Base-by-base conservation (phyloP, 2,329 filamentous ascomycete genomes). In the Davidsoniella australis region DNA sequence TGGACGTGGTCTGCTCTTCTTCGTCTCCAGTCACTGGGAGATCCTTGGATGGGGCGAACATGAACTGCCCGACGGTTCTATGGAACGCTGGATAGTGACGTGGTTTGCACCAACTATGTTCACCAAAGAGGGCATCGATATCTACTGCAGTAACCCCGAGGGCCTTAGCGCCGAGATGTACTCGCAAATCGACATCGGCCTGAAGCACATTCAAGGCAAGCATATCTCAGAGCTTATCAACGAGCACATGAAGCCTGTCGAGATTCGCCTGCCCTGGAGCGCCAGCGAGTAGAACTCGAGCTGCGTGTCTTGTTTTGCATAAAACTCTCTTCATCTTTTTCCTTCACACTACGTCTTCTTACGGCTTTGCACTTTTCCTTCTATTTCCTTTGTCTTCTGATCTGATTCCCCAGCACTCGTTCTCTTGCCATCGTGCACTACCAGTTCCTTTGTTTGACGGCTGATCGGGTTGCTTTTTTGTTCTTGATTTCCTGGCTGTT, bases 41-140 rank as follows among this genome's bases (percentile, higher is more conserved):
- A 66, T 91, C 2, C 63, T 93, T 16, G 85, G 81, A 2, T 88
- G 76, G 70, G 85, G 85, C 4, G 73, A 80, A 59, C 60, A 62
- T 18, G 57, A 59, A 33, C 56, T 63, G 18, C 60, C 64, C 12
- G 67, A 61, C 29, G 64, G 64, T 1, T 60, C 58, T 7, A 61
- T 57, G 44, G 73, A 77, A 62, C 70, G 72, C 56, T 94, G 84
- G 83, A 77, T 75, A 1, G 83, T 94, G 12, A 93, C 84, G 4
- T 89, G 81, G 71, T 94, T 94, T 62, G 79, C 80, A 54, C 80
- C 83, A 58, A 93, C 84, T 20, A 56, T 88, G 41, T 93, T 94
- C 57, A 91, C 85, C 5, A 81, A 82, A 54, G 83, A 85, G 50
- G 86, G 86, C 0, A 58, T 94, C 26, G 86, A 94, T 63, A 63